Percentiles rank a stretch among this genome's conserved stretches.
These are phyloP conservation scores for Crepidotus variabilis DNA, from an alignment of 768 basidiomycete species.

Conservation along the genomic window DNA sequence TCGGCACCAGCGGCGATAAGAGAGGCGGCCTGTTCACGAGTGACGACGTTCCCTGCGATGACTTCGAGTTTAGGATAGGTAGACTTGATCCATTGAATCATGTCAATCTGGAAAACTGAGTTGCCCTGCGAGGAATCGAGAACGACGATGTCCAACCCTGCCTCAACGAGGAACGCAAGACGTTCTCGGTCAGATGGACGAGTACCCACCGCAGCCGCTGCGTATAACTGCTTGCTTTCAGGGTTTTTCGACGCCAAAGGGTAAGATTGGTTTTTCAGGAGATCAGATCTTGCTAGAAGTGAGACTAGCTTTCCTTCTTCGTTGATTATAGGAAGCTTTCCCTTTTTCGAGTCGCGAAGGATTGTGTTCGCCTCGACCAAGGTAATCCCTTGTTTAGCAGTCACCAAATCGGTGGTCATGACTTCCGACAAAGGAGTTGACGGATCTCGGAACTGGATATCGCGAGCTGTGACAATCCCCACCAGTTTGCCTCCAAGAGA, in stretches of 20 bases:
- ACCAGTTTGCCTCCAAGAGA: constrained; percentile 86
- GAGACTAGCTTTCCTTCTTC: constrained; percentile 51
- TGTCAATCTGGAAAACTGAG: constrained; percentile 89
- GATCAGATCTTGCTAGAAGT: constrained; percentile 93
- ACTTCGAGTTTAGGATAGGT: constrained; percentile 86
- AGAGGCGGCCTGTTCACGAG: constrained; percentile 92
- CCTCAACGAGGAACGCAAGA: constrained; percentile 81
- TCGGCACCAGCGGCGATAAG: constrained; percentile 95
- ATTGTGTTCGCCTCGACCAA: constrained; percentile 90
- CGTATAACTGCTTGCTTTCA: constrained; percentile 90
- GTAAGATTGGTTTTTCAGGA: constrained; percentile 96
- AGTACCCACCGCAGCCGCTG: constrained; percentile 94
- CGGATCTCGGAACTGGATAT: constrained; percentile 86
- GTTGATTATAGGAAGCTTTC: constrained; percentile 81
- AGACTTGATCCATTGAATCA: constrained; percentile 90
- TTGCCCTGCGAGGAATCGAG: constrained; percentile 98
- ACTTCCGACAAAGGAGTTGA: constrained; percentile 67
- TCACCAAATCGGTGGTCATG: constrained; percentile 89
- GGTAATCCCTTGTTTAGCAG: constrained; percentile 84
- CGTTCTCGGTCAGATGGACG: constrained; percentile 85
- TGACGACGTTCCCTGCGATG: constrained; percentile 97
- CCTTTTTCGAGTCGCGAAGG: constrained; percentile 95
- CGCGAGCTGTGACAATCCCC: constrained; percentile 95
- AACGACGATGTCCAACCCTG: constrained; percentile 92
- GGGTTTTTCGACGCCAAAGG: constrained; percentile 92